Conservation (phyloP, 768 basidiomycete genomes). For the Amanita jacksonii region DNA sequence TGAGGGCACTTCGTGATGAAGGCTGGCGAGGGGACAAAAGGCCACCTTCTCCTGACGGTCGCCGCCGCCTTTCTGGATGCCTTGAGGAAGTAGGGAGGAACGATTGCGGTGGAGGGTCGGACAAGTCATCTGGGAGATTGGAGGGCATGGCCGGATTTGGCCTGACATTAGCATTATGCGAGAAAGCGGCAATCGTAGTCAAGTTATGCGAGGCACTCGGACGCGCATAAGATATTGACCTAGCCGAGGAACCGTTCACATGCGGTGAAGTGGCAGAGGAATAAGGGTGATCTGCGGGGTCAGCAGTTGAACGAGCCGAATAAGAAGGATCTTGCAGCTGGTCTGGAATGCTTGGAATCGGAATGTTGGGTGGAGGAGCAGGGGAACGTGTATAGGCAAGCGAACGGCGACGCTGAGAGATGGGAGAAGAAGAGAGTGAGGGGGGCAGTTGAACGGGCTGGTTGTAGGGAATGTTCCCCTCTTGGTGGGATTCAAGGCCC, state of each 20-base stretch:
- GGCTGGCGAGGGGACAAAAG: conserved; percentile 30
- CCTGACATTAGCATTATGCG: conserved; percentile 35
- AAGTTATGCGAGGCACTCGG: conserved; percentile 37
- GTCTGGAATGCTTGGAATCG: conserved; percentile 59
- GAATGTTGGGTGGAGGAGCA: conserved; percentile 62
- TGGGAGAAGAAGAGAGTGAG: conserved; percentile 15
- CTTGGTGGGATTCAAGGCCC: conserved; percentile 15
- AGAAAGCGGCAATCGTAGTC: conserved; percentile 52
- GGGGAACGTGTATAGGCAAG: conserved; percentile 55
- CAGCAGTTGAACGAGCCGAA: conserved; percentile 13
- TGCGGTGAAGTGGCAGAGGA: conserved; percentile 16
- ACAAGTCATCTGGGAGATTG: conserved; percentile 37
- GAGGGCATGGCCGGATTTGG: conserved; percentile 20
- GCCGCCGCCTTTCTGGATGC: conserved; percentile 15
- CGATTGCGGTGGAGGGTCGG: conserved; percentile 49
- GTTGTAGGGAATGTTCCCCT: conserved; percentile 29
- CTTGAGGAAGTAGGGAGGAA: conserved; percentile 33
- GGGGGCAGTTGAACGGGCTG: conserved; percentile 19
- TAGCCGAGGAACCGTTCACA: conserved; percentile 20
- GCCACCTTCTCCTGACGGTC: conserved; percentile 14
- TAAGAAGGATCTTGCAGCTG: conserved; percentile 15
- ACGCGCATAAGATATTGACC: conserved; percentile 28
- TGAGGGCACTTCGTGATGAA: conserved; percentile 80
- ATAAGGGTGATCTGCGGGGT: conserved; percentile 16
- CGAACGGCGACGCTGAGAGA: conserved; percentile 57